Evolutionary conservation across 2,329 filamentous ascomycete genomes (phyloP).

Genomic region (Colletotrichum aenigma): DNA sequence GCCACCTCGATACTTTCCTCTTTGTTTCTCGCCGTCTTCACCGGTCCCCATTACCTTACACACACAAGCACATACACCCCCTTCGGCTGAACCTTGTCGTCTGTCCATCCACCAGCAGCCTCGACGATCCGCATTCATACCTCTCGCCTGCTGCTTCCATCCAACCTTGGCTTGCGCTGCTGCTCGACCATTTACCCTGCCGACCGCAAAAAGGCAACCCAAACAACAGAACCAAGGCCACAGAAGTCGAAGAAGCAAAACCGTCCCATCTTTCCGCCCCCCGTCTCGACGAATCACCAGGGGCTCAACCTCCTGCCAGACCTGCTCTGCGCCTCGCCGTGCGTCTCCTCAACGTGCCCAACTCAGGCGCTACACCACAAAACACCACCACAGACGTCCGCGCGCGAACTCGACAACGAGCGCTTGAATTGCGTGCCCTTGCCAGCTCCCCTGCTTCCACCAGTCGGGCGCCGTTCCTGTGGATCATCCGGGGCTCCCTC

Average conservation of each 20-base stretch:
- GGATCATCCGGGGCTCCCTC: slow-evolving; percentile 12
- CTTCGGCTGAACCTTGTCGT: slow-evolving; percentile 2
- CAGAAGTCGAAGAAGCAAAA: not conserved
- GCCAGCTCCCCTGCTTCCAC: not conserved
- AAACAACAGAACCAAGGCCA: not conserved
- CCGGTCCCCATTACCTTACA: not conserved
- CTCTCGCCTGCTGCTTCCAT: not conserved
- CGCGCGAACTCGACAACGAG: not conserved
- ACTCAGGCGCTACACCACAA: not conserved
- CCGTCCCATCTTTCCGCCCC: not conserved
- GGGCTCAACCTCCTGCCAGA: slow-evolving; percentile 15
- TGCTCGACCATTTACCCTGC: not conserved
- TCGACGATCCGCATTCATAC: not conserved
- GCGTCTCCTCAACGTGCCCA: not conserved
- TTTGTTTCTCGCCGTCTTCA: not conserved
- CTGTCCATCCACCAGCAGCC: not conserved
- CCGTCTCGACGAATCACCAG: not conserved
- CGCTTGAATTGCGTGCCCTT: not conserved
- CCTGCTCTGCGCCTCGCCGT: not conserved
- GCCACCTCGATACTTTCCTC: not conserved
- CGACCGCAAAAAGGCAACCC: not conserved
- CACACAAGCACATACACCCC: not conserved
- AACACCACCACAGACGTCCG: not conserved
- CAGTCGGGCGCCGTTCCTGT: slow-evolving; percentile 18
- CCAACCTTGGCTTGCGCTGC: not conserved